phyloP scores from a whole-genome alignment of 2,329 filamentous ascomycete genomes.

The Graphilbum fragrans region DNA sequence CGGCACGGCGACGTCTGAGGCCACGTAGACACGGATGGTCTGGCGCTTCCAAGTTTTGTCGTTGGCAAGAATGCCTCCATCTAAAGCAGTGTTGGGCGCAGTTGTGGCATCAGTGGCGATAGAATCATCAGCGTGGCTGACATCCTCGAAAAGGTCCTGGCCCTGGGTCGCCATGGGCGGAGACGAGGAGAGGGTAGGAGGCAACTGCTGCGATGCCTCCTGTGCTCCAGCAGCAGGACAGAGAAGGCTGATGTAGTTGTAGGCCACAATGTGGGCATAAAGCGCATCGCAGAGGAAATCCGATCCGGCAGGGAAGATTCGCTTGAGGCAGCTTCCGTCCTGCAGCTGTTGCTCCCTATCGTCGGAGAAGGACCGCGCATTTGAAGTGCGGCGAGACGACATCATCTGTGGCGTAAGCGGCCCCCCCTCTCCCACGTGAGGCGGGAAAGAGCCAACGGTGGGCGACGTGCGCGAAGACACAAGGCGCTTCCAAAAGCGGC shows the following conservation, averaged over 20 bases:
- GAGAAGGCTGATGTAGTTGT: conserved; percentile 39
- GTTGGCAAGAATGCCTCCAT: background rate
- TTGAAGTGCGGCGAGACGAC: background rate
- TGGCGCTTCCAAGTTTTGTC: conserved; percentile 3
- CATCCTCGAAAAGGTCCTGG: background rate
- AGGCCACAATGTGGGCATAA: conserved; percentile 46
- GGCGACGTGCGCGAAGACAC: background rate
- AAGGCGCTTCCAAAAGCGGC: conserved; percentile 9
- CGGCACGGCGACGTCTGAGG: conserved; percentile 2
- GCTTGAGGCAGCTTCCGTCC: conserved; percentile 23
- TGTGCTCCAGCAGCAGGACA: conserved; percentile 13
- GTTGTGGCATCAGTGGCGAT: background rate
- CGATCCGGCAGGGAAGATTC: conserved; percentile 38
- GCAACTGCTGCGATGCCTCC: background rate
- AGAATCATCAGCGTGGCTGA: background rate
- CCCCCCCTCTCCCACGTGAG: background rate
- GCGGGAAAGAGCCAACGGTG: background rate
- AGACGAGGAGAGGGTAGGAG: no score
- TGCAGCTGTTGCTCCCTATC: background rate
- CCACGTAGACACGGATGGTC: conserved; percentile 9
- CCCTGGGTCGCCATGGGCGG: no score
- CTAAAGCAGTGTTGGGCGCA: background rate
- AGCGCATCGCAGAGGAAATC: conserved; percentile 46
- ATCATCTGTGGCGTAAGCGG: background rate
- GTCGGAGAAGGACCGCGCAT: background rate